phyloP scores from a whole-genome alignment of 371 early-diverging fungal species.

The Mucor velutinosus region DNA sequence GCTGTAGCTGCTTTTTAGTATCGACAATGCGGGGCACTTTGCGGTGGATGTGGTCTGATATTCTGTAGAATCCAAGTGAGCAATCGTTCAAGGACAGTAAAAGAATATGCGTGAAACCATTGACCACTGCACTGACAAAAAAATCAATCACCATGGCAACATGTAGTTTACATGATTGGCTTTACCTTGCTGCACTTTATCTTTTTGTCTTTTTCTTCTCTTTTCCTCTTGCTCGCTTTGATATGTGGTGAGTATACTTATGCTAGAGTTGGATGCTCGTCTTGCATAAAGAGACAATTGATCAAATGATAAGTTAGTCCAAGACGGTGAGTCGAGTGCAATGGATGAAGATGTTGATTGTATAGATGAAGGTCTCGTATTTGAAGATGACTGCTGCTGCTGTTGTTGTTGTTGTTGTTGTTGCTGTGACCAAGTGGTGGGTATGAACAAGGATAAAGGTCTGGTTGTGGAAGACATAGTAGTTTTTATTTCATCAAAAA shows the following conservation, averaged over 20 bases:
- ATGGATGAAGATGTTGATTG: slow-evolving; percentile 12
- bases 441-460: slow-evolving; percentile 22
- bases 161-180: too few relatives aligned
- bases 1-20: slow-evolving; percentile 17
- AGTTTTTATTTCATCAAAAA: background rate
- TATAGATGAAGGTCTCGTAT: background rate
- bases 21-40: slow-evolving; percentile 40
- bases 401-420: slow-evolving; percentile 9
- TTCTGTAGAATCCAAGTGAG: slow-evolving; percentile 36
- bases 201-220: slow-evolving; percentile 7
- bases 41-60: slow-evolving; percentile 43
- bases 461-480: slow-evolving; percentile 5
- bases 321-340: slow-evolving; percentile 19
- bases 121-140: slow-evolving; percentile 1
- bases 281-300: slow-evolving; percentile 35
- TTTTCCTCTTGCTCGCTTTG: slow-evolving; percentile 10
- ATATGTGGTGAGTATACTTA: slow-evolving; percentile 15
- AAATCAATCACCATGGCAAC: background rate
- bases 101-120: slow-evolving; percentile 17
- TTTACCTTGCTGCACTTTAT: slow-evolving; percentile 13
- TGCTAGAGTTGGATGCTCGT: slow-evolving; percentile 29
- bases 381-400: slow-evolving; percentile 2
- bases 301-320: slow-evolving; percentile 33
- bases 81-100: slow-evolving; percentile 37
- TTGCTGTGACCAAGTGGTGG: slow-evolving; percentile 9